A percentile compares a stretch with the other conserved stretches of the same genome.
Conservation (phyloP, 768 basidiomycete species). For the Trametes meyenii region DNA sequence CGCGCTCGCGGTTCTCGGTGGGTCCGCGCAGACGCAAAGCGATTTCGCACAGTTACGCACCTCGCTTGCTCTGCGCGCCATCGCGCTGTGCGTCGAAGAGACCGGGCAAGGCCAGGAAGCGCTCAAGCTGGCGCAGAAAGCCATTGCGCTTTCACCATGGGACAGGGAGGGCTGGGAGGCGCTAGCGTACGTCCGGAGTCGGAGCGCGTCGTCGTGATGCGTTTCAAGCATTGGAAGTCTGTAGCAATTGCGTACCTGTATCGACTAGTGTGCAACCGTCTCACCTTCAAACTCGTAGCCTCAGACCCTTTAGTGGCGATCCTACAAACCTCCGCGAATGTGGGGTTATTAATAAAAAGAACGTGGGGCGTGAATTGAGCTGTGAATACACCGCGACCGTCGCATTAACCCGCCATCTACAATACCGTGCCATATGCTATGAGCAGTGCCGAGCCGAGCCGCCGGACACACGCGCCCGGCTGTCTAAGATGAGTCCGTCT, state of each 20-base stretch:
- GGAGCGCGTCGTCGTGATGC: conserved; percentile 3
- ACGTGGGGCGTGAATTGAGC: conserved; percentile 14
- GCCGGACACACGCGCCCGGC: not conserved
- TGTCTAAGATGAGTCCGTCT: conserved; percentile 2
- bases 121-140: conserved; percentile 57
- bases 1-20: conserved; percentile 51
- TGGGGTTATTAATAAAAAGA: conserved; percentile 9
- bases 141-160: conserved; percentile 63
- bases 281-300: too few species aligned
- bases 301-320: too few species aligned
- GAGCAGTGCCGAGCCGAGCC: not conserved
- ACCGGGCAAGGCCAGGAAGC: conserved; percentile 31
- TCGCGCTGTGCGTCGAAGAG: conserved; percentile 30
- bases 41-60: conserved; percentile 41
- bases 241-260: conserved; percentile 8
- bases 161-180: conserved; percentile 57
- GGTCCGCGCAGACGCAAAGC: conserved; percentile 26
- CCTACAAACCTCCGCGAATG: too few species aligned
- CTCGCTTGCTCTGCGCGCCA: conserved; percentile 53
- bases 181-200: conserved; percentile 54
- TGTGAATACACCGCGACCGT: conserved; percentile 18
- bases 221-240: not conserved
- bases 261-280: not conserved
- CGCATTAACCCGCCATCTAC: conserved; percentile 17
- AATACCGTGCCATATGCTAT: conserved; percentile 1